Evolutionary conservation across 2,329 filamentous ascomycete species (phyloP), one percentile per base, ranked within the genome.

Genomic region (Fusarium dimerum): DNA sequence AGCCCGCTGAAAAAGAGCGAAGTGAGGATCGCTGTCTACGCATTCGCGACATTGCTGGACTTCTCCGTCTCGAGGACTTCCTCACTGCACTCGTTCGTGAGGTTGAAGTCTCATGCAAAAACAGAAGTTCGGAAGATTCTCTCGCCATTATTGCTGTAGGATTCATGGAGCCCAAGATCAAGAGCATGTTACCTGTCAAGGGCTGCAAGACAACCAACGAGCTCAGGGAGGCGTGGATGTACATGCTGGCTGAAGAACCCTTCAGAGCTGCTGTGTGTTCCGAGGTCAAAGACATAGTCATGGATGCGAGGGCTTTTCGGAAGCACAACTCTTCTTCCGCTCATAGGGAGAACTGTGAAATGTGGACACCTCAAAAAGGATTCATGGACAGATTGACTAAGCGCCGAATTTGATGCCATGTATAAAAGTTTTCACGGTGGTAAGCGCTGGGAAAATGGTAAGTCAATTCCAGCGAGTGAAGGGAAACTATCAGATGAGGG

Each of bases 61-160:
- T 62, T 2, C 38, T 60, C 12, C 50, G 57, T 3, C 30, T 62
- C 0, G 59, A 59, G 10, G 59, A 62, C 18, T 60, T 44, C 17
- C 40, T 61, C 5, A 50, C 53, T 0, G 45, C 45, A n/a, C 43
- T 57, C 12, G 45, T 48, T 3, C 20, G 16, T 7, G 50, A 61
- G 16, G 45, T 58, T 9, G 29, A 49, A 17, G 12, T 40, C 4
- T 4, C n/a, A 40, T n/a, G 15, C 6, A 1, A 20, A 13, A 11
- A 17, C 9, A 3, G 38, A 29, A 1, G 16, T n/a, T 3, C 20
- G 7, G 7, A 45, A 2, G 16, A 36, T 2, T 32, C 32, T 5
- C 30, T 56, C 6, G 12, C 57, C 2, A 12, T 47, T 4, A 48
- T 45, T 2, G 40, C 49, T 2, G 11, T 61, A 5, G 40, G 16